Conservation (phyloP, 2,329 filamentous ascomycete genomes). For the Arthrocladium fulminans region DNA sequence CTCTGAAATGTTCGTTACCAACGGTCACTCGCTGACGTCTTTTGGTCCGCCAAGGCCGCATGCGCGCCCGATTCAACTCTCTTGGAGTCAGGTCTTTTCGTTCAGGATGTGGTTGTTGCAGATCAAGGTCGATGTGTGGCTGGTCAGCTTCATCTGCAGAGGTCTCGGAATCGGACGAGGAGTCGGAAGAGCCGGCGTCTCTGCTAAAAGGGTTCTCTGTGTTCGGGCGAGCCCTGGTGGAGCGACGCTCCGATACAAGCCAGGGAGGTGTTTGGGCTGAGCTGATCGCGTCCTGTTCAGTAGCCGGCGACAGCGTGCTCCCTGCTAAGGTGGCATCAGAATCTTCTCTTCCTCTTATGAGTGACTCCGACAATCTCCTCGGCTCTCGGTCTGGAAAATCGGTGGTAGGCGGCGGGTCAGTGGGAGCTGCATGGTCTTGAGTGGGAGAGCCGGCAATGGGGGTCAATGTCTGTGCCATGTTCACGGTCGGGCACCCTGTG, state of each 20-base stretch:
- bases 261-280: background rate
- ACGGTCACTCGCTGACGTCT: constrained; percentile 5
- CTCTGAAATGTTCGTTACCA: constrained; percentile 18
- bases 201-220: background rate
- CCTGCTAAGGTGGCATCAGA: constrained; percentile 3
- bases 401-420: constrained; percentile 11
- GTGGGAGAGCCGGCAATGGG: constrained; percentile 11
- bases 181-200: constrained; percentile 2
- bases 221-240: background rate
- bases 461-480: constrained; percentile 14
- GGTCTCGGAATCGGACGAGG: constrained; percentile 11
- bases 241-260: background rate
- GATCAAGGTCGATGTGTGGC: constrained; percentile 2
- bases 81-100: constrained; percentile 11
- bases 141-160: constrained; percentile 14
- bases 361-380: background rate
- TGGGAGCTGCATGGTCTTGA: constrained; percentile 9
- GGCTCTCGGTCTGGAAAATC: constrained; percentile 4
- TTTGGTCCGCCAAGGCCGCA: constrained; percentile 7
- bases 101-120: constrained; percentile 11
- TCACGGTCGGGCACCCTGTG: background rate
- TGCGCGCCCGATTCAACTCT: constrained; percentile 17
- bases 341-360: background rate
- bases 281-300: background rate
- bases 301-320: background rate